Evolutionary conservation across 2,329 filamentous ascomycete genomes (phyloP).

Genomic region (Monosporascus sp.): DNA sequence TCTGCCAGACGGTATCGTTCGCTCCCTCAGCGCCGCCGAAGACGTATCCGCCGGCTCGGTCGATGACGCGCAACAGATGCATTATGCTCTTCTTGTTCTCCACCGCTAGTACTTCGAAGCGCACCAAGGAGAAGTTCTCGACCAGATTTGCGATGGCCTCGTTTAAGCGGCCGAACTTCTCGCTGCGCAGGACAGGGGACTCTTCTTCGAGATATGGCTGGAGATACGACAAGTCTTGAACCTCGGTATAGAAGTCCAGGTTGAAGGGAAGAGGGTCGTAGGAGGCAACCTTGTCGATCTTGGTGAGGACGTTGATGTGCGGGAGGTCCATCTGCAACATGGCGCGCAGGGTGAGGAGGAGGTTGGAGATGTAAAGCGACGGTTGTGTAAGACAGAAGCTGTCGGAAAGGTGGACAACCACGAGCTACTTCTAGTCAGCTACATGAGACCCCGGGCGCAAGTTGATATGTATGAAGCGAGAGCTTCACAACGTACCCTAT

Average conservation of each 20-base stretch:
- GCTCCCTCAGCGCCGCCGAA: constrained; percentile 87
- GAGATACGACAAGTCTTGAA: constrained; percentile 84
- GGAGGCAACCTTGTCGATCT: constrained; percentile 87
- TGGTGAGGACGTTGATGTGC: constrained; percentile 92
- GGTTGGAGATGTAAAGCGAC: constrained; percentile 89
- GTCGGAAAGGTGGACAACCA: constrained; percentile 89
- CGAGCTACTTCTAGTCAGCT: constrained; percentile 57
- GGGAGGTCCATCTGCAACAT: constrained; percentile 99
- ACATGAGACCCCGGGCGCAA: neutral
- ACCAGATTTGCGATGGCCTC: constrained; percentile 81
- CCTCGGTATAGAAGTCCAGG: constrained; percentile 94
- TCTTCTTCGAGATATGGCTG: constrained; percentile 77
- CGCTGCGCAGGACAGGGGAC: constrained; percentile 60
- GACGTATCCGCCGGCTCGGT: constrained; percentile 86
- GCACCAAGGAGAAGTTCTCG: constrained; percentile 82
- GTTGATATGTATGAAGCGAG: neutral
- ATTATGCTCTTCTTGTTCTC: constrained; percentile 98
- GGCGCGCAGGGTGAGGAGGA: constrained; percentile 85
- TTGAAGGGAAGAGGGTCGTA: constrained; percentile 91
- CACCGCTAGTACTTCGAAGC: constrained; percentile 88
- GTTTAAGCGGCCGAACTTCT: constrained; percentile 81
- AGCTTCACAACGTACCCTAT: constrained; percentile 60
- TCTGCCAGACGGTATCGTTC: constrained; percentile 95
- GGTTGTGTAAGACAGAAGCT: constrained; percentile 90
- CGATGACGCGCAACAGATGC: constrained; percentile 80